A percentile compares a stretch with the other conserved stretches of the same genome.
Conservation (phyloP, 2,329 filamentous ascomycete genomes). For the Claviceps lovelessii region DNA sequence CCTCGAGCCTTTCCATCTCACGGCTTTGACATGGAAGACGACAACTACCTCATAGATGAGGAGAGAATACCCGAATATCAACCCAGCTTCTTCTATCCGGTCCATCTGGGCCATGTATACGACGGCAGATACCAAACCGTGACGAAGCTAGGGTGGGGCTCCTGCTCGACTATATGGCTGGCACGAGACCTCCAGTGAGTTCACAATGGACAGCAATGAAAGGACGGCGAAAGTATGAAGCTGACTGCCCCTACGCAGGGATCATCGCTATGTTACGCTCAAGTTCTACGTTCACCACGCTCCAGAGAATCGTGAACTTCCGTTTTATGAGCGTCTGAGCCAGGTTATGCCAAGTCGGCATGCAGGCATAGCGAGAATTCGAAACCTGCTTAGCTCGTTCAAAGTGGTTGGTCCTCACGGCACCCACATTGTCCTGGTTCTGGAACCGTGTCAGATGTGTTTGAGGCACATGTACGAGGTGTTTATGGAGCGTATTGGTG, state of each 20-base stretch:
- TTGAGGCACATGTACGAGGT: neutral
- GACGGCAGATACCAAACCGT: slow-evolving; percentile 22
- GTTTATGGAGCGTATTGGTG: neutral
- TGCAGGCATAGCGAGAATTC: neutral
- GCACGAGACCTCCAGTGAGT: slow-evolving; percentile 21
- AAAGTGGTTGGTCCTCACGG: neutral
- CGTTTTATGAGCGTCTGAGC: neutral
- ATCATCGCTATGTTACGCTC: neutral
- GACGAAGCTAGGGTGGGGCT: slow-evolving; percentile 27
- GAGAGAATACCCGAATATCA: slow-evolving; percentile 22
- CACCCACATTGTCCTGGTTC: neutral
- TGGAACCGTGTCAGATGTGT: neutral
- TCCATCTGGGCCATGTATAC: slow-evolving; percentile 23
- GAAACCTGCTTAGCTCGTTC: neutral
- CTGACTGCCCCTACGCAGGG: neutral
- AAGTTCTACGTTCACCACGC: neutral
- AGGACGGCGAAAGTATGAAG: neutral
- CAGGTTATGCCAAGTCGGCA: neutral
- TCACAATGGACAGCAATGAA: neutral
- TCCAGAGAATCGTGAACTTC: neutral
- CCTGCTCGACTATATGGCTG: slow-evolving; percentile 29
- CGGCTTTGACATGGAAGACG: slow-evolving; percentile 8
- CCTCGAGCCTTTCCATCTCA: slow-evolving; percentile 7
- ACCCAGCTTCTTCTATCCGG: slow-evolving; percentile 22
- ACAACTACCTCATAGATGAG: slow-evolving; percentile 24